Evolutionary conservation across 306 rosid genomes (phyloP).

Genomic region (Cicer chorassanicum): DNA sequence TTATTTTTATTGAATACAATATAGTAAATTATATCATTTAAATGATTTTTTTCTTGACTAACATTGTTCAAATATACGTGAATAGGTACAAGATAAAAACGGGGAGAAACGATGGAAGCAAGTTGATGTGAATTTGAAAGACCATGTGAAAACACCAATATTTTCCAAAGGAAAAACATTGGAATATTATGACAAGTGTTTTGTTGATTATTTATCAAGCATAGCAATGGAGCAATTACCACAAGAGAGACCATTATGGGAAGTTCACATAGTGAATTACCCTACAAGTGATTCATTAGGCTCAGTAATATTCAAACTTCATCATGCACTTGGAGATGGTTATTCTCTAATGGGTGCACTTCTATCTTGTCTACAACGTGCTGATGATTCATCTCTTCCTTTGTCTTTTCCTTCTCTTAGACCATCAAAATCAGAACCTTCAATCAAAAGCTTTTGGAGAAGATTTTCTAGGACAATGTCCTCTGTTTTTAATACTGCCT

Average conservation of each 20-base stretch:
- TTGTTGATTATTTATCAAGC: slow-evolving; percentile 51
- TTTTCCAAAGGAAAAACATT: slow-evolving; percentile 39
- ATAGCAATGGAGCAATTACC: slow-evolving; percentile 46
- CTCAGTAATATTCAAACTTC: slow-evolving; percentile 52
- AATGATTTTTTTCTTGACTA: neutral
- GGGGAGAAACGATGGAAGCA: slow-evolving; percentile 61
- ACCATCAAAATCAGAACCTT: slow-evolving; percentile 10
- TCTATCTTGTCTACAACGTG: slow-evolving; percentile 60
- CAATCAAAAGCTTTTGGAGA: neutral
- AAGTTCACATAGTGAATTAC: slow-evolving; percentile 57
- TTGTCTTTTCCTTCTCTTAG: slow-evolving; percentile 56
- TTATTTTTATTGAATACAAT: neutral
- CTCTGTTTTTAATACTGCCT: slow-evolving; percentile 41
- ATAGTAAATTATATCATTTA: neutral
- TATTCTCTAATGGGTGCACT: slow-evolving; percentile 70
- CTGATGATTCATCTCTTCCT: slow-evolving; percentile 61
- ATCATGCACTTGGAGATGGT: slow-evolving; percentile 77
- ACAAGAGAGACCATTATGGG: slow-evolving; percentile 60
- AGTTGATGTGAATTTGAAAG: slow-evolving; percentile 54
- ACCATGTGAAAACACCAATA: slow-evolving; percentile 51
- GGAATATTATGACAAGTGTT: slow-evolving; percentile 44
- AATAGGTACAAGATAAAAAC: slow-evolving; percentile 47
- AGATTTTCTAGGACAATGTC: slow-evolving; percentile 39
- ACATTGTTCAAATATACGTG: neutral
- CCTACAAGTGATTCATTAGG: slow-evolving; percentile 55